Evolutionary conservation across 2,329 filamentous ascomycete species (phyloP), one percentile per base, ranked within the genome.

Genomic region (Trichophyton equinum): DNA sequence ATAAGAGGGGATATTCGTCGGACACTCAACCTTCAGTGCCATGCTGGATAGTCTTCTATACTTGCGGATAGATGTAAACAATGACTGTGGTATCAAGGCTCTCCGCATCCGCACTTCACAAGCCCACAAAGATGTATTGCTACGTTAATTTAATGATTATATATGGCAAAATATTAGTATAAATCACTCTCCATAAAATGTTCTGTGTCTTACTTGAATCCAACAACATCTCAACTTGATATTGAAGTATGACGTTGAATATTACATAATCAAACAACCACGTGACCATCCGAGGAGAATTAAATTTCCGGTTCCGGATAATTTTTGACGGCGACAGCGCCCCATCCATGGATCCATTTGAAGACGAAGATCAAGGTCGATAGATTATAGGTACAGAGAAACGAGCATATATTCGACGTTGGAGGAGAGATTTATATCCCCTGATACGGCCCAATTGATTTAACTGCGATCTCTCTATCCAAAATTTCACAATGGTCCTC

Each of bases 401-500:
- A 22, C 51, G 51, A 55, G 51, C 13, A 6, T n/a, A 22, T 18
- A 20, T 8, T 55, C 51, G 46, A 22, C 25, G 20, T 18, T 55
- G 27, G 15, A 18, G n/a, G 20, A 51, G 46, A 22, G 22, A 5
- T 6, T 13, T 51, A 51, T 51, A 51, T 51, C 22, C 22, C 20
- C 4, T 27, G 11, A 11, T 11, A 5, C 13, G 25, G 22, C 5
- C 11, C 22, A 27, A 51, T 51, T 25, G 51, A 38, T 55, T 20
- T 18, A 36, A 9, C 51, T 2, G 15, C 7, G 51, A 33, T 9
- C n/a, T 20, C 3, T 7, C 51, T 20, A 4, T 55, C 27, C 51
- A 36, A 13, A 15, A 59, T 62, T 30, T 64, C 68, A 82, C 68
- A 59, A 96, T 99, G 94, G 92, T 97, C 64, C 82, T 99, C 70